Conservation (phyloP, 345 rosid genomes). For the Hibiscus mutabilis region DNA sequence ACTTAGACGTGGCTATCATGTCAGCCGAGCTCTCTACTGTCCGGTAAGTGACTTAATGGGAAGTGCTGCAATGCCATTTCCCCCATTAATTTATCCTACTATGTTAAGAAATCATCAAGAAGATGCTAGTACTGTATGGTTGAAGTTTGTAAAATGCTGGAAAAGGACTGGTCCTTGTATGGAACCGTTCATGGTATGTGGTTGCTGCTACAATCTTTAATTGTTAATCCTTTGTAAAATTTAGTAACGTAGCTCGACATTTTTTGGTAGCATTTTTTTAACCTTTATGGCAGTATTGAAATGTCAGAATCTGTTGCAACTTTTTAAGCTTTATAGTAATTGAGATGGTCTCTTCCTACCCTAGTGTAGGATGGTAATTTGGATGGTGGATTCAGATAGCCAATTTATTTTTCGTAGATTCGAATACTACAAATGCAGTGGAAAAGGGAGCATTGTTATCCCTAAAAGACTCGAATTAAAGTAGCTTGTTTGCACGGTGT, state of each 20-base stretch:
- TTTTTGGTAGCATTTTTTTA: neutral
- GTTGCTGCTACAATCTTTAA: neutral
- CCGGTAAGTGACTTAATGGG: neutral
- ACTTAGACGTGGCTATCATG: slow-evolving; percentile 79
- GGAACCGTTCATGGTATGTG: neutral
- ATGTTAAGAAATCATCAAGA: neutral
- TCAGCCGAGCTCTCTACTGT: slow-evolving; percentile 17
- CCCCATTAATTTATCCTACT: neutral
- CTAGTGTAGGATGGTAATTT: neutral
- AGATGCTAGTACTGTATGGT: neutral
- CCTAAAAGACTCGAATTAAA: too few relatives aligned
- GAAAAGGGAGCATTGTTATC: too few relatives aligned
- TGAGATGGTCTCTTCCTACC: neutral
- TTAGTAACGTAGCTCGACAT: neutral
- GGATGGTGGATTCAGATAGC: too few relatives aligned
- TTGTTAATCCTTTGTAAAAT: neutral
- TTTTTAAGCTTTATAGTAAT: neutral
- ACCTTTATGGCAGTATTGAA: neutral
- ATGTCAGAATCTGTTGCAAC: neutral
- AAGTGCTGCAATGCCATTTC: neutral
- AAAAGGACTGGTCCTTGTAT: neutral
- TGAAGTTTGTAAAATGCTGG: neutral
- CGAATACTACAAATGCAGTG: too few relatives aligned
- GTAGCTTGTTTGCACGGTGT: too few relatives aligned
- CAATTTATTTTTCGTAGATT: too few relatives aligned